Evolutionary conservation across 345 rosid genomes (phyloP).

Genomic region (Alliaria petiolata): DNA sequence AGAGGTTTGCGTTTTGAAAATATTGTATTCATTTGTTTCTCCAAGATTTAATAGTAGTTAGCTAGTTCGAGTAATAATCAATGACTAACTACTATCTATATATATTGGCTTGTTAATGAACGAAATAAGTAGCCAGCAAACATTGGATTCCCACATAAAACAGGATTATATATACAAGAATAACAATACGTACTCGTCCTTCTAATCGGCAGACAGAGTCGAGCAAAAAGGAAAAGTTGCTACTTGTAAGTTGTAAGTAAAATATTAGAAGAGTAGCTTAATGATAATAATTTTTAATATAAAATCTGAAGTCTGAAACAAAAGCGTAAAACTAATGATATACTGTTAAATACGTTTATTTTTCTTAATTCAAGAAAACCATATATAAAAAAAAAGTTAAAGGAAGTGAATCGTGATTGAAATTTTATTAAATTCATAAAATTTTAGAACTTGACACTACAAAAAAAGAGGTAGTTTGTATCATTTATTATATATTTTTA

Average conservation of each 20-base stretch:
- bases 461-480: too few relatives aligned
- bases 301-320: background rate
- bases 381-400: too few relatives aligned
- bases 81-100: background rate
- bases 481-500: too few relatives aligned
- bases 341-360: background rate
- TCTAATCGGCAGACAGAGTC: too few relatives aligned
- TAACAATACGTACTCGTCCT: too few relatives aligned
- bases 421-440: too few relatives aligned
- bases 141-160: background rate
- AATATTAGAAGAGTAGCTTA: background rate
- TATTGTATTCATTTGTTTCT: conserved; percentile 14
- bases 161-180: background rate
- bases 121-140: background rate
- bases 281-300: background rate
- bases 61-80: conserved; percentile 7
- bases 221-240: conserved; percentile 13
- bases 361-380: background rate
- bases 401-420: too few relatives aligned
- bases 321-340: background rate
- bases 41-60: conserved; percentile 6
- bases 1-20: background rate
- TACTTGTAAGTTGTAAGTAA: background rate
- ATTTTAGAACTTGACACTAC: too few relatives aligned
- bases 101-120: background rate